Conservation (phyloP, 345 rosid species). For the Aquilaria sinensis region DNA sequence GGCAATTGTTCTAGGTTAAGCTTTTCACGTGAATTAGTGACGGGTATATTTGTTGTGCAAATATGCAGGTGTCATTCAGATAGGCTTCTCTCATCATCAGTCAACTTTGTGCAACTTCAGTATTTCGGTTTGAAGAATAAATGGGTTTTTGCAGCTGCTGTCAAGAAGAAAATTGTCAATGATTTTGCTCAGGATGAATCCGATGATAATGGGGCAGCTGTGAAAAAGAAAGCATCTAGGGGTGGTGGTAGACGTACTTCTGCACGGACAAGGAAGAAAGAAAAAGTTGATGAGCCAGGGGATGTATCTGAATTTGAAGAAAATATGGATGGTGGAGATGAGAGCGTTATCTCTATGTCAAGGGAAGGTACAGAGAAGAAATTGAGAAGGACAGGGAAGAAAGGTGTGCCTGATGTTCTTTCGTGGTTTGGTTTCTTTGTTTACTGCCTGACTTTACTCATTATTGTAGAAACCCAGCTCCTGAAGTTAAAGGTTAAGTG, state of each 20-base stretch:
- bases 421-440: conserved; percentile 5
- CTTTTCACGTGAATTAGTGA: neutral
- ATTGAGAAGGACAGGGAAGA: conserved; percentile 30
- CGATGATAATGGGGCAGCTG: conserved; percentile 39
- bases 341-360: conserved; percentile 17
- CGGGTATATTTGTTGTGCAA: neutral
- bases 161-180: conserved; percentile 46
- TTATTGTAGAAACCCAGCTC: no score
- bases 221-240: conserved; percentile 36
- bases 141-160: conserved; percentile 36
- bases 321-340: conserved; percentile 21
- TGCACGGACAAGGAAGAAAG: conserved; percentile 53
- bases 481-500: neutral
- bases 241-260: conserved; percentile 32
- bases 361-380: conserved; percentile 24
- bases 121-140: conserved; percentile 38
- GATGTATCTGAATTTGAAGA: conserved; percentile 30
- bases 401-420: conserved; percentile 29
- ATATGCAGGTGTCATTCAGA: conserved; percentile 45
- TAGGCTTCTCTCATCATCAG: conserved; percentile 25
- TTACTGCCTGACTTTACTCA: no score
- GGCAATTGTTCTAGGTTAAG: no score
- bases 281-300: conserved; percentile 19
- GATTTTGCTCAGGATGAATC: conserved; percentile 30
- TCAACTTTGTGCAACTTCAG: conserved; percentile 34